These are phyloP conservation scores for Fusarium vanettenii DNA, from an alignment of 2,329 filamentous ascomycete genomes.

Conservation along the genomic window DNA sequence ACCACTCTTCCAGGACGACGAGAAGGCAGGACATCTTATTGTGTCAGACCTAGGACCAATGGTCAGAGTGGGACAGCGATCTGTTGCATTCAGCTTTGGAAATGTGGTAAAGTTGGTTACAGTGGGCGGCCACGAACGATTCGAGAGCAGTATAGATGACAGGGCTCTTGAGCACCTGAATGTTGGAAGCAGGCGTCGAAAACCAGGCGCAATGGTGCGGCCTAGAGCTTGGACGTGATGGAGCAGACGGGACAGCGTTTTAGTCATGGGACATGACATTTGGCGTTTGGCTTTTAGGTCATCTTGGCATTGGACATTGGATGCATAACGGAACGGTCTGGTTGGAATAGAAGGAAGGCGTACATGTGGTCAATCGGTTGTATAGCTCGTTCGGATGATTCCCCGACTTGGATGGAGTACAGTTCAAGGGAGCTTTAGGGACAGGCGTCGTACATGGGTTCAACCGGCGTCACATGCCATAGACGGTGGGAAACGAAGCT, in stretches of 20 bases:
- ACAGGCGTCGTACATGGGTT: slow-evolving; percentile 12
- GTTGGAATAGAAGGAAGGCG: slow-evolving; percentile 36
- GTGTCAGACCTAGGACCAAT: slow-evolving; percentile 75
- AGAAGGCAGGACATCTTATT: slow-evolving; percentile 66
- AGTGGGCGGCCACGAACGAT: slow-evolving; percentile 71
- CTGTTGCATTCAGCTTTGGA: slow-evolving; percentile 77
- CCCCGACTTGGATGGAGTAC: neutral
- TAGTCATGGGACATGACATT: neutral
- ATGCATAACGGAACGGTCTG: slow-evolving; percentile 16
- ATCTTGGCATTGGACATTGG: neutral
- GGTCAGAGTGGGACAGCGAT: slow-evolving; percentile 69
- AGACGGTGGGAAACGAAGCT: slow-evolving; percentile 10
- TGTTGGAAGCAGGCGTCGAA: slow-evolving; percentile 54
- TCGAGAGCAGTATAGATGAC: slow-evolving; percentile 58
- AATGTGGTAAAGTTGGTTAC: slow-evolving; percentile 79
- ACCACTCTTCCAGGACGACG: slow-evolving; percentile 56
- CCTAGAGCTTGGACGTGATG: slow-evolving; percentile 39
- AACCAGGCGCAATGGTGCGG: slow-evolving; percentile 39
- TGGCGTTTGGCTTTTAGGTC: slow-evolving; percentile 5
- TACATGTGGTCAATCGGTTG: slow-evolving; percentile 25
- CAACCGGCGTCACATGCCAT: slow-evolving; percentile 20
- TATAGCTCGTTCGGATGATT: slow-evolving; percentile 20
- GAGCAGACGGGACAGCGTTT: neutral
- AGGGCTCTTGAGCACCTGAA: slow-evolving; percentile 48
- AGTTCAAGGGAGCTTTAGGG: neutral